Evolutionary conservation across 345 rosid species (phyloP), one percentile per base, ranked within the genome.

Genomic region (Euphorbia lathyris): DNA sequence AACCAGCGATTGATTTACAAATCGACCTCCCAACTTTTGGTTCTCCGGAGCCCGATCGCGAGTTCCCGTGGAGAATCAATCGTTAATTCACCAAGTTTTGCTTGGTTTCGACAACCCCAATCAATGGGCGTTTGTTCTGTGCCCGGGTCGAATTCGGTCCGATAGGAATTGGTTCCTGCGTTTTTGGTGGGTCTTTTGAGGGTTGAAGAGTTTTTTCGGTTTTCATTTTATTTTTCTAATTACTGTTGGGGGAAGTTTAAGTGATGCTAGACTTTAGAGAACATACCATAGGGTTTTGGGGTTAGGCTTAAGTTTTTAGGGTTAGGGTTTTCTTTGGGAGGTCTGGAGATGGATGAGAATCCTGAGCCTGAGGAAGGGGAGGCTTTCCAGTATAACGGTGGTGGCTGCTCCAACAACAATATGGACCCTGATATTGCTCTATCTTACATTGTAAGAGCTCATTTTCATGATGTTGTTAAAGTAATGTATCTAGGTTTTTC

Each of bases 331-430:
- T 40, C 42, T 7, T 32, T 69, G 26, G 53, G 68, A 11, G 64
- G 9, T 36, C 67, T 70, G 64, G 75, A 45, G 66, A 86, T 86
- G 91, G 86, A 78, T 59, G 88, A 82, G 63, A 79, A 57, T 80
- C 84, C 73, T 58, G 90, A 85, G 73, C 84, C 86, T 69, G 93
- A 89, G 82, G 95, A 91, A 85, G 96, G 93, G 62, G 92, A 92
- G 74, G 80, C 90, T 72, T 66, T 67, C 64, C 75, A 59, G 83
- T 71, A 76, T 74, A 36, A 63, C 57, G 77, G 63, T 67, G 83
- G 72, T 68, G 77, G 67, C 34, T 66, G 56, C 71, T 14, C 58
- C 58, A 36, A 80, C 77, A 57, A 58, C 47, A 58, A 79, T 76
- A 68, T 83, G 73, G 90, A 89, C 83, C 85, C 82, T 66, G 91